A percentile compares a stretch with the other conserved stretches of the same genome.
phyloP scores from a whole-genome alignment of 2,329 filamentous ascomycete genomes.

The Zasmidium cellare region DNA sequence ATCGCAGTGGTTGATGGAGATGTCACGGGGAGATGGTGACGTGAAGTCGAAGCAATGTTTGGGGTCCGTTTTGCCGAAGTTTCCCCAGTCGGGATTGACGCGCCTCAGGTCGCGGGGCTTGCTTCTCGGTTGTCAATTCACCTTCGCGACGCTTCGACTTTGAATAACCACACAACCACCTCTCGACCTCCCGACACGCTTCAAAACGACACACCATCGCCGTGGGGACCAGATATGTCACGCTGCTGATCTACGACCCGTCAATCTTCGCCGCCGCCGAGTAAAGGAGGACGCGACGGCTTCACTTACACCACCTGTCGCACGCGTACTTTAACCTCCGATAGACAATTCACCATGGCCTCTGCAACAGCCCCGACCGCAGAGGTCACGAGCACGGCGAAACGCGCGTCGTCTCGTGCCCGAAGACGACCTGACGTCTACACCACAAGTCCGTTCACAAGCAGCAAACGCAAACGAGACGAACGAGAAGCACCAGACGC shows the following conservation, averaged over 20 bases:
- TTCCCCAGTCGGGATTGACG: neutral
- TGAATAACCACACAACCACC: too few relatives aligned
- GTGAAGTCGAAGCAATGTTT: too few relatives aligned
- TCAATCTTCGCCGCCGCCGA: neutral
- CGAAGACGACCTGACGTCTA: slow-evolving; percentile 36
- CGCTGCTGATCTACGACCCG: neutral
- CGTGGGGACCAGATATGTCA: neutral
- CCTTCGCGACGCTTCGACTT: neutral
- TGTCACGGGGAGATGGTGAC: too few relatives aligned
- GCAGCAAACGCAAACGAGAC: slow-evolving; percentile 51
- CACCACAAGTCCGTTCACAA: slow-evolving; percentile 28
- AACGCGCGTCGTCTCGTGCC: slow-evolving; percentile 63
- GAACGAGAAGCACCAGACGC: slow-evolving; percentile 36
- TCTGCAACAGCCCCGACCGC: slow-evolving; percentile 22
- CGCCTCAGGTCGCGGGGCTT: neutral
- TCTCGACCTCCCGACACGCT: neutral
- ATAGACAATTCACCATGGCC: slow-evolving; percentile 11
- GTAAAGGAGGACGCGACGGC: neutral
- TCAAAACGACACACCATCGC: neutral
- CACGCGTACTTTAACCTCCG: neutral
- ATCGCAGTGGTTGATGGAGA: too few relatives aligned
- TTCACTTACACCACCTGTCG: neutral
- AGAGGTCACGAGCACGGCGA: slow-evolving; percentile 48
- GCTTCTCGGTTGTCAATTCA: neutral
- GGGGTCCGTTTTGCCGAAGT: neutral